phyloP scores from a whole-genome alignment of 306 rosid genomes.

The Lotus japonicus region DNA sequence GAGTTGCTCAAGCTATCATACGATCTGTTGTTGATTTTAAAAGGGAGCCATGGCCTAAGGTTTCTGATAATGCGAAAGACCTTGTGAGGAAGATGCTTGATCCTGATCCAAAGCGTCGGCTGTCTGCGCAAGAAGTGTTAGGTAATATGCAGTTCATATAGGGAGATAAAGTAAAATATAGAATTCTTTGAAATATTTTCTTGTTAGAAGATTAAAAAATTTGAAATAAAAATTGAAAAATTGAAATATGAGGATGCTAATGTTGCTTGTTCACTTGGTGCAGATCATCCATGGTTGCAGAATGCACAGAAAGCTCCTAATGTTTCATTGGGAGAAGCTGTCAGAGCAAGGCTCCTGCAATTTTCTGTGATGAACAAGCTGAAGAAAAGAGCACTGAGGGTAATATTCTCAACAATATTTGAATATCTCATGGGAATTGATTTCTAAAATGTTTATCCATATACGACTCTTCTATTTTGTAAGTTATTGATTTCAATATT shows the following conservation, averaged over 20 bases:
- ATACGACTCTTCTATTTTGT: background rate
- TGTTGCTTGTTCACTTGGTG: conserved; percentile 22
- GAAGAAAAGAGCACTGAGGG: conserved; percentile 94
- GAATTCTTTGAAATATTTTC: background rate
- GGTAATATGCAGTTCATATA: conserved; percentile 36
- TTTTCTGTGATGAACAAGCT: conserved; percentile 96
- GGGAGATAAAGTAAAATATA: background rate
- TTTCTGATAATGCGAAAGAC: conserved; percentile 91
- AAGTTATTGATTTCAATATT: background rate
- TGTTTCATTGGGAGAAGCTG: conserved; percentile 88
- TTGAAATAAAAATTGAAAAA: background rate
- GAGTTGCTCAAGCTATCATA: conserved; percentile 92
- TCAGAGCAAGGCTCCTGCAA: conserved; percentile 82
- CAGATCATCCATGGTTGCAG: conserved; percentile 94
- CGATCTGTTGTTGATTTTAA: conserved; percentile 81
- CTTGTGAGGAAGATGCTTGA: conserved; percentile 92
- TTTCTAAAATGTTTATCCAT: conserved; percentile 9
- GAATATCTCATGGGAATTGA: background rate
- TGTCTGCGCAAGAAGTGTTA: conserved; percentile 78
- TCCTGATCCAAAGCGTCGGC: conserved; percentile 72
- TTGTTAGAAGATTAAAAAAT: background rate
- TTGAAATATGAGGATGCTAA: background rate
- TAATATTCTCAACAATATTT: conserved; percentile 30
- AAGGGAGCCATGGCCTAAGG: conserved; percentile 95
- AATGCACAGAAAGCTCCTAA: conserved; percentile 87